Evolutionary conservation across 306 rosid genomes (phyloP).

Genomic region (Hippophae rhamnoides): DNA sequence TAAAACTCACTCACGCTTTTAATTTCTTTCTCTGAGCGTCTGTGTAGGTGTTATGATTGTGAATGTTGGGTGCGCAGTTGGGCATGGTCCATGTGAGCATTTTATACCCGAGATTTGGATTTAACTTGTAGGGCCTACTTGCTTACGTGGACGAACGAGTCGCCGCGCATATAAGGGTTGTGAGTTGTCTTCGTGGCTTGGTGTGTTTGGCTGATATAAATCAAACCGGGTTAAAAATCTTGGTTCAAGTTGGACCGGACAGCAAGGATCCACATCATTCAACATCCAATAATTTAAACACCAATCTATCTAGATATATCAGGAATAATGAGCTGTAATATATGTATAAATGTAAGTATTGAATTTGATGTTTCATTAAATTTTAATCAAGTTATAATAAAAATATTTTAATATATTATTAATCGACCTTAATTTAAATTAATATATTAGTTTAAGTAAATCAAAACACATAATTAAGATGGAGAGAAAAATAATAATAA

Average conservation of each 20-base stretch:
- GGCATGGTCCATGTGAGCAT: conserved; percentile 8
- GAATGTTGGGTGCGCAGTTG: background rate
- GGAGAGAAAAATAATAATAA: too few species aligned
- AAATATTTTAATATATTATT: too few species aligned
- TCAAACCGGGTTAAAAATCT: conserved; percentile 4
- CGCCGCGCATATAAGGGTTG: conserved; percentile 42
- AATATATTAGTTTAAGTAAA: too few species aligned
- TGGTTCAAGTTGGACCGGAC: conserved; percentile 20
- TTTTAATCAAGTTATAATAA: too few species aligned
- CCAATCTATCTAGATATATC: conserved; percentile 36
- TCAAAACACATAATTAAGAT: too few species aligned
- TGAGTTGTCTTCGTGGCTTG: conserved; percentile 20
- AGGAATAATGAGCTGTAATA: conserved; percentile 10
- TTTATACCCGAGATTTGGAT: conserved; percentile 17
- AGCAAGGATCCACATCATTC: conserved; percentile 78
- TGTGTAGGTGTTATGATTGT: too few species aligned
- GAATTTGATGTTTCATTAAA: background rate
- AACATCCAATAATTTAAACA: conserved; percentile 28
- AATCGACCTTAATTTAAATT: too few species aligned
- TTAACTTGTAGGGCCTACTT: conserved; percentile 18
- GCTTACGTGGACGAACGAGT: conserved; percentile 11
- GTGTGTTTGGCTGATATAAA: conserved; percentile 11
- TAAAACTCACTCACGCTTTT: too few species aligned
- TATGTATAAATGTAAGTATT: conserved; percentile 9
- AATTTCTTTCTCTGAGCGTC: background rate